These are phyloP conservation scores for Rugonectria rugulosa DNA, from an alignment of 2,329 filamentous ascomycete species.

Conservation along the genomic window DNA sequence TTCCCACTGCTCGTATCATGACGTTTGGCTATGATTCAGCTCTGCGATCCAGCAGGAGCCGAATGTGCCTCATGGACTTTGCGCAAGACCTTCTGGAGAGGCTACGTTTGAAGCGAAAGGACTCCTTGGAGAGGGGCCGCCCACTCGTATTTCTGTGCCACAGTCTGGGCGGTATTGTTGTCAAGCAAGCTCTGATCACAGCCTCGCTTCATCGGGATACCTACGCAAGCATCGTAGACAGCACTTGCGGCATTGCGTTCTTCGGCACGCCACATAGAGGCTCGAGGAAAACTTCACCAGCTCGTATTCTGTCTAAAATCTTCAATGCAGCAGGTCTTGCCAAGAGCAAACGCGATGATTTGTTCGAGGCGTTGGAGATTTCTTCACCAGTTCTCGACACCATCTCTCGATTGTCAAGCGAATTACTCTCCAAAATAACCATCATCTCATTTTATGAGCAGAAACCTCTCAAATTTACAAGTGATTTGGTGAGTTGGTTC, in stretches of 20 bases:
- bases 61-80: slow-evolving; percentile 18
- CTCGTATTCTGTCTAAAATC: neutral
- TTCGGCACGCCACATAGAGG: slow-evolving; percentile 41
- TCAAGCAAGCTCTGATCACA: slow-evolving; percentile 33
- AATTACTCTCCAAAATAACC: neutral
- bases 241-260: slow-evolving; percentile 37
- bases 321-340: neutral
- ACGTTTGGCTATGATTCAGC: slow-evolving; percentile 28
- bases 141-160: slow-evolving; percentile 39
- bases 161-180: slow-evolving; percentile 41
- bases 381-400: neutral
- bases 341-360: neutral
- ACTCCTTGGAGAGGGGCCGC: slow-evolving; percentile 18
- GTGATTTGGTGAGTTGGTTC: too few relatives aligned
- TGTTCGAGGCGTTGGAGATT: neutral
- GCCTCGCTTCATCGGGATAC: neutral
- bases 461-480: neutral
- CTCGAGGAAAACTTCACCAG: neutral
- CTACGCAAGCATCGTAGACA: slow-evolving; percentile 24
- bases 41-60: slow-evolving; percentile 6
- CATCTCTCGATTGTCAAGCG: neutral
- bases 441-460: neutral
- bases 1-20: slow-evolving; percentile 35
- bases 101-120: slow-evolving; percentile 19
- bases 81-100: slow-evolving; percentile 22